A percentile compares a stretch with the other conserved stretches of the same genome.
Evolutionary conservation across 2,329 filamentous ascomycete genomes (phyloP).

Genomic region (Colletotrichum higginsianum): DNA sequence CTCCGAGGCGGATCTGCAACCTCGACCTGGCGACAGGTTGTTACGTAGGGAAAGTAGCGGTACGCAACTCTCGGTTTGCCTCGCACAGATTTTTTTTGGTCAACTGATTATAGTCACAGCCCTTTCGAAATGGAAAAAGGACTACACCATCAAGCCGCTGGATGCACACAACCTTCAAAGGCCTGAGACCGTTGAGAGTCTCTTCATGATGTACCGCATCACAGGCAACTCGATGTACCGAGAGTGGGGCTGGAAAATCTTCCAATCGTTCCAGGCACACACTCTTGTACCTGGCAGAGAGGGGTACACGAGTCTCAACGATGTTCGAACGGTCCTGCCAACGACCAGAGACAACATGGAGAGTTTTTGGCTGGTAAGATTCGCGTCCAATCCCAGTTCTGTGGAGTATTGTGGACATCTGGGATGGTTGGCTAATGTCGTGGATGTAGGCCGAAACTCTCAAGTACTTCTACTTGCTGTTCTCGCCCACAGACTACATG

Average conservation of each 20-base stretch:
- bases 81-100: accelerated
- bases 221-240: conserved; percentile 80
- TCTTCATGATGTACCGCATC: conserved; percentile 86
- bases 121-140: conserved; percentile 74
- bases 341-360: conserved; percentile 79
- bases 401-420: neutral
- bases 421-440: neutral
- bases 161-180: conserved; percentile 81
- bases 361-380: conserved; percentile 75
- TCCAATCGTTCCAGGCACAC: conserved; percentile 77
- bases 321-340: conserved; percentile 69
- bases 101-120: neutral
- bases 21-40: conserved; percentile 53
- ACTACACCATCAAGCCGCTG: conserved; percentile 81
- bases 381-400: no score
- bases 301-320: conserved; percentile 70
- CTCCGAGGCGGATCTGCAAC: conserved; percentile 66
- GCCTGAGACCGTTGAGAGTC: conserved; percentile 81
- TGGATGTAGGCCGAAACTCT: conserved; percentile 82
- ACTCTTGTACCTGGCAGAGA: conserved; percentile 74
- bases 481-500: conserved; percentile 80
- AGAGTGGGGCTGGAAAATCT: conserved; percentile 86
- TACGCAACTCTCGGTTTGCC: neutral
- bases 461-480: conserved; percentile 97
- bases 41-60: neutral